A percentile compares a stretch with the other conserved stretches of the same genome.
Conservation (phyloP, 352 stramenopile genomes). For the Globisporangium okanoganense region DNA sequence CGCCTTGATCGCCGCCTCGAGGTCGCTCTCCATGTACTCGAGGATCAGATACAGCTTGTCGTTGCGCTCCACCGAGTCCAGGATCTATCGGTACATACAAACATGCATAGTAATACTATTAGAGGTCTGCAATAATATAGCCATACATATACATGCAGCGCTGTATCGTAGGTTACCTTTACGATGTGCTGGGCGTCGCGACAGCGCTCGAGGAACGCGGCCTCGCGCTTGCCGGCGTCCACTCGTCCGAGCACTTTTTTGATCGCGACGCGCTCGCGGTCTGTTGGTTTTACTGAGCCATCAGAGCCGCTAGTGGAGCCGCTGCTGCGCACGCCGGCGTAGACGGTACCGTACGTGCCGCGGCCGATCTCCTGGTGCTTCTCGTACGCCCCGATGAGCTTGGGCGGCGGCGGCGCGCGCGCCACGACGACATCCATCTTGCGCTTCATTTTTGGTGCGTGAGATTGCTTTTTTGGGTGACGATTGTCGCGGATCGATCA, state of each 20-base stretch:
- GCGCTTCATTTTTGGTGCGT: slow-evolving; percentile 12
- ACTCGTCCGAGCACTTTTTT: slow-evolving; percentile 66
- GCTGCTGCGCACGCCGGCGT: slow-evolving; percentile 43
- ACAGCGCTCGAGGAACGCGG: slow-evolving; percentile 45
- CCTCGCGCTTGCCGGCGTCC: slow-evolving; percentile 40
- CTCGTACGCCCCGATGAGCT: slow-evolving; percentile 67
- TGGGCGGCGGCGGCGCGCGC: slow-evolving; percentile 15
- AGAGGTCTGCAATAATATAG: slow-evolving; percentile 3
- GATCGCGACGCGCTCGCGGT: slow-evolving; percentile 44
- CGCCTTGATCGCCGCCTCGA: slow-evolving; percentile 53
- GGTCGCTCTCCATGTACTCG: slow-evolving; percentile 78
- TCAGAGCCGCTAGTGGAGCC: background rate
- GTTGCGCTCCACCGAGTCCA: slow-evolving; percentile 53
- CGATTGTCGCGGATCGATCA: background rate
- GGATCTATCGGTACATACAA: slow-evolving; percentile 22
- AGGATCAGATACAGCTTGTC: slow-evolving; percentile 70
- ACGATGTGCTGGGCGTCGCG: slow-evolving; percentile 45
- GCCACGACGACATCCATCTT: slow-evolving; percentile 18
- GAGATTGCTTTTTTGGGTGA: background rate
- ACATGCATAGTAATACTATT: background rate
- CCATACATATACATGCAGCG: background rate
- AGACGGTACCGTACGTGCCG: slow-evolving; percentile 80
- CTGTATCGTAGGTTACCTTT: slow-evolving; percentile 26
- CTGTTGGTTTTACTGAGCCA: background rate
- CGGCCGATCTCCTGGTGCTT: slow-evolving; percentile 70